These are phyloP conservation scores for Fusarium chlamydosporum DNA, from an alignment of 2,329 filamentous ascomycete genomes.

Conservation along the genomic window DNA sequence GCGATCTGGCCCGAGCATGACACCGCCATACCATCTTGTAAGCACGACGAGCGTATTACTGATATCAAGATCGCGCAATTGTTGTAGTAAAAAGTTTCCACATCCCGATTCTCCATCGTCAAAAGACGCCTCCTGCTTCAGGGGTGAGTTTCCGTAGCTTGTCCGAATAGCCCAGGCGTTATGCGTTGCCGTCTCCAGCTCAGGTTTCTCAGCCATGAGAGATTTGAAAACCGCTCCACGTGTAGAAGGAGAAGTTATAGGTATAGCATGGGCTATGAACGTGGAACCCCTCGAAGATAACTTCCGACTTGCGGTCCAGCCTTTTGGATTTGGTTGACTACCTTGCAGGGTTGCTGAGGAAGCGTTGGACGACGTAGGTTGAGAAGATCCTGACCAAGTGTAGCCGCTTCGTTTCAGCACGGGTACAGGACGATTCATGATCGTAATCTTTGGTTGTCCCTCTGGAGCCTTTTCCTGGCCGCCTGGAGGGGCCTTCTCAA, in stretches of 20 bases:
- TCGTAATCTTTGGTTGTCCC: conserved; percentile 79
- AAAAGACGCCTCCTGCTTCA: conserved; percentile 65
- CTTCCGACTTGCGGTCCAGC: conserved; percentile 67
- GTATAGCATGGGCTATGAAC: conserved; percentile 68
- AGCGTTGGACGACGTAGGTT: conserved; percentile 35
- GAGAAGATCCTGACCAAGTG: conserved; percentile 54
- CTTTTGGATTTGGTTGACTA: conserved; percentile 44
- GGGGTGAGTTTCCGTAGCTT: conserved; percentile 56
- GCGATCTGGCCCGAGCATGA: conserved; percentile 72
- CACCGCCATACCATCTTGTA: conserved; percentile 73
- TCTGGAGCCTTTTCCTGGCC: conserved; percentile 80
- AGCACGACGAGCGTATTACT: conserved; percentile 70
- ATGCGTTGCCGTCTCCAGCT: conserved; percentile 69
- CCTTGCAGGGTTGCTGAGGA: conserved; percentile 34
- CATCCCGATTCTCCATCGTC: conserved; percentile 74
- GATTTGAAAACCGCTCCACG: conserved; percentile 62
- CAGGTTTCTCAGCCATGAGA: conserved; percentile 64
- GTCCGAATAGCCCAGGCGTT: conserved; percentile 67
- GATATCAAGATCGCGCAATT: conserved; percentile 66
- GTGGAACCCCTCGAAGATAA: conserved; percentile 68
- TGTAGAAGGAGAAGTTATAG: conserved; percentile 57
- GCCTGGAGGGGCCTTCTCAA: conserved; percentile 74
- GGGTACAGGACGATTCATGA: conserved; percentile 80
- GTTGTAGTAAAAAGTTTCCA: conserved; percentile 68
- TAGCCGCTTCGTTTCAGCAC: conserved; percentile 86